Percentiles rank a stretch among this genome's conserved stretches.
phyloP scores from a whole-genome alignment of 495 filamentous ascomycete species.

The Achaetomiella virescens region DNA sequence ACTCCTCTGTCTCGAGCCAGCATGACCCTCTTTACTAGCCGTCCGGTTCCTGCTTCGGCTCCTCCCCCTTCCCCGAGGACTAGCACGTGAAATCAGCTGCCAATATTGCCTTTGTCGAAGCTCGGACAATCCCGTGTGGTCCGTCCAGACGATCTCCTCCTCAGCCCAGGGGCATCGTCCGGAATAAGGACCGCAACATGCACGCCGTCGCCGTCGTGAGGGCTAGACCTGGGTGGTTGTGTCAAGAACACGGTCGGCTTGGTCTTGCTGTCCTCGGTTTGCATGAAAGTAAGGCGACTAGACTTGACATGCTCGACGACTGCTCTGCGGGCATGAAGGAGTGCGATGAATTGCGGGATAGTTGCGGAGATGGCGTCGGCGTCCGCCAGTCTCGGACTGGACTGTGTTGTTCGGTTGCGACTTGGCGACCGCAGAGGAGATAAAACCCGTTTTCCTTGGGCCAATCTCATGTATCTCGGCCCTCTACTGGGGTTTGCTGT shows the following conservation, averaged over 20 bases:
- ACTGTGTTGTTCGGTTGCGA: neutral
- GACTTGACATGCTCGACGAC: slow-evolving; percentile 21
- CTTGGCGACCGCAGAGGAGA: neutral
- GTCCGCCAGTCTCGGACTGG: slow-evolving; percentile 2
- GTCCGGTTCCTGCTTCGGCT: neutral
- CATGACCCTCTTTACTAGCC: neutral
- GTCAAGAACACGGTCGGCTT: slow-evolving; percentile 12
- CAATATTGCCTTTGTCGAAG: slow-evolving; percentile 18
- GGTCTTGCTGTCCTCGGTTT: neutral
- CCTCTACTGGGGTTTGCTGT: slow-evolving; percentile 13
- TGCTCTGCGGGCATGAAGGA: slow-evolving; percentile 19
- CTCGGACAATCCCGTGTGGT: slow-evolving; percentile 14
- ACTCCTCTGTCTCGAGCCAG: neutral
- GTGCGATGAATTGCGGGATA: slow-evolving; percentile 24
- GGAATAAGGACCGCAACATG: slow-evolving; percentile 24
- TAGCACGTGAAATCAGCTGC: slow-evolving; percentile 16
- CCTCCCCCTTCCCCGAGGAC: neutral
- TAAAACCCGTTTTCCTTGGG: neutral
- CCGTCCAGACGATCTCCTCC: slow-evolving; percentile 24
- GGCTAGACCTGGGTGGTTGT: slow-evolving; percentile 8
- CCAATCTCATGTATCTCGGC: slow-evolving; percentile 19
- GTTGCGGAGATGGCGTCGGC: slow-evolving; percentile 22
- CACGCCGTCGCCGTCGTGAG: slow-evolving; percentile 19
- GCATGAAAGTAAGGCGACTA: neutral
- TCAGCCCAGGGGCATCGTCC: slow-evolving; percentile 21